A percentile compares a stretch with the other conserved stretches of the same genome.
These are phyloP conservation scores for Excoecaria agallocha DNA, from an alignment of 345 rosid genomes.

Conservation along the genomic window DNA sequence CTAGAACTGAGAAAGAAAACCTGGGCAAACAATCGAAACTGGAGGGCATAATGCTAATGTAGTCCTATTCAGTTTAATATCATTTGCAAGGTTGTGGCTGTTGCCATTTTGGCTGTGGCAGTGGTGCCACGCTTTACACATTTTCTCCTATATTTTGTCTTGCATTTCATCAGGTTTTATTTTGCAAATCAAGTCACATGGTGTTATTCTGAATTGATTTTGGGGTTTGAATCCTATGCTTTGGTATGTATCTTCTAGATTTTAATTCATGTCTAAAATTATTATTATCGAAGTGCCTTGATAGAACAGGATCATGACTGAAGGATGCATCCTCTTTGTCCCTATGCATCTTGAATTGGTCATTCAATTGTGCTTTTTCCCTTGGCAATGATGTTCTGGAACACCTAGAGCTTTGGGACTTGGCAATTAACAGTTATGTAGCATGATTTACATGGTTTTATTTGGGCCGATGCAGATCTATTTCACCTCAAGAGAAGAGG, in stretches of 20 bases:
- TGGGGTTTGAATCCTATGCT: neutral
- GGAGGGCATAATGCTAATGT: too few species aligned
- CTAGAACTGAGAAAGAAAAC: neutral
- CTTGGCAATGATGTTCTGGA: neutral
- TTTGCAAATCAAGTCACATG: neutral
- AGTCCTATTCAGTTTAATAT: too few species aligned
- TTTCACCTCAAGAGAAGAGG: constrained; percentile 31
- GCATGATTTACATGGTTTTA: neutral
- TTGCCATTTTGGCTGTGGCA: too few species aligned
- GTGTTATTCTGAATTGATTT: neutral
- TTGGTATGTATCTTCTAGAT: neutral
- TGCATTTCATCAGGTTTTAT: neutral
- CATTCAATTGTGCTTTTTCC: neutral
- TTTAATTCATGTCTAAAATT: neutral
- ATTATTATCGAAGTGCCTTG: neutral
- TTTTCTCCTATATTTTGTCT: neutral
- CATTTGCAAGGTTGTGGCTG: too few species aligned
- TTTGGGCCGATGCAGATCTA: constrained; percentile 30
- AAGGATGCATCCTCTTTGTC: neutral
- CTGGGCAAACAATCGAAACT: neutral
- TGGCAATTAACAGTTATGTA: neutral
- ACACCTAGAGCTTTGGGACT: neutral
- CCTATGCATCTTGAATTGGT: neutral
- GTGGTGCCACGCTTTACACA: neutral
- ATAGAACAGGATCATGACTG: neutral